Base-by-base conservation (phyloP, 441 rosid species). In the Viola pubescens region DNA sequence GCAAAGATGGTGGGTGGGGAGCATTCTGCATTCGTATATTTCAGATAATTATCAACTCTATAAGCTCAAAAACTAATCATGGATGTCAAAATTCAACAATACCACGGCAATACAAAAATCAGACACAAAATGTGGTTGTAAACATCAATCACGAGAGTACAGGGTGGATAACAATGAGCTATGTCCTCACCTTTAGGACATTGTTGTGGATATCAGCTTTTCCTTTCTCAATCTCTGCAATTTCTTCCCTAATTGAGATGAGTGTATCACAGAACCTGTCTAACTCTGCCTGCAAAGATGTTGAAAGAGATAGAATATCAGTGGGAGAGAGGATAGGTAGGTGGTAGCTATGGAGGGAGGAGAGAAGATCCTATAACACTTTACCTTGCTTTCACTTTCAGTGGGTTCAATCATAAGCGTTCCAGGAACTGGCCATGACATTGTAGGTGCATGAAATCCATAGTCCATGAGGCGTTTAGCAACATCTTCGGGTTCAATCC, bases 391-490 rank as follows among this genome's bases (percentile, higher is more conserved):
- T 86, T 94, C 98, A 79, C 98, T 89, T 78, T 94, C 97, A 43
- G 98, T 94, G 6, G 98, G 98, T 68, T 94, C 98, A 55, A 94
- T 83, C 98, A 89, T 89, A 56, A 89, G 97, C 8, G 97, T 94
- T 66, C 97, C 95, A 1, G 98, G 92, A 67, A 94, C 98, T 48
- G 98, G 98, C 88, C 90, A 94, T 44, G 98, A 88, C 97, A 94
- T 88, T 72, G 98, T 94, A 45, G 97, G 98, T 55, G 52, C 97
- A 78, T 90, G 97, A 80, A 94, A 94, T 63, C 96, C 96, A 37
- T 94, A 90, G 75, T 90, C 96, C 82, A 89, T 89, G 1, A 94
- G 88, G 64, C 97, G 94, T 71, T 94, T 86, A 11, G 97, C 98
- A 56, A 94, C 97, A 79, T 94, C 98, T 82, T 94, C 98, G 19